phyloP scores from a whole-genome alignment of 306 rosid genomes.

The Ziziphus jujuba region DNA sequence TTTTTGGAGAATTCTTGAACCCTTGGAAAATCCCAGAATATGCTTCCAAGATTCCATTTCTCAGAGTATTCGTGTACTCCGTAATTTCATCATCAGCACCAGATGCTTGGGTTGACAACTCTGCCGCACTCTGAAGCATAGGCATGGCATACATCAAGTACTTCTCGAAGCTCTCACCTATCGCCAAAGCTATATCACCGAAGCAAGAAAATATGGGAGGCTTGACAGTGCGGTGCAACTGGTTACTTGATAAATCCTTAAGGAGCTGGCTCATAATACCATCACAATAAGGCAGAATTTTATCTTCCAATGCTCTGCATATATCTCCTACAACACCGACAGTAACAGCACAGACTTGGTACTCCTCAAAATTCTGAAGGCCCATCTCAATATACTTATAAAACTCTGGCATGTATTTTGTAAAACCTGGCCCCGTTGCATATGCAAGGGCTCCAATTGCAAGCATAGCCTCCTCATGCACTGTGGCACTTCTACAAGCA shows the following conservation, averaged over 20 bases:
- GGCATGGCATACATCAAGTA: slow-evolving; percentile 90
- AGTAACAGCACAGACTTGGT: slow-evolving; percentile 87
- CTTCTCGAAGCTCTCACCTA: slow-evolving; percentile 80
- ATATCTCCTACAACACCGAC: slow-evolving; percentile 97
- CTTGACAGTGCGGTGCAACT: slow-evolving; percentile 86
- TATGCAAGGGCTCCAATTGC: slow-evolving; percentile 95
- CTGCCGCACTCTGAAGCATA: slow-evolving; percentile 86
- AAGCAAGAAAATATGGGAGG: slow-evolving; percentile 89
- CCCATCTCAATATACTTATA: slow-evolving; percentile 76
- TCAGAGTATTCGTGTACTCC: slow-evolving; percentile 76
- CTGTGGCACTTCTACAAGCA: slow-evolving; percentile 88
- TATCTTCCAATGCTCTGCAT: slow-evolving; percentile 87
- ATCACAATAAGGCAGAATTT: slow-evolving; percentile 84
- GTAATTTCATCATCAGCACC: slow-evolving; percentile 81
- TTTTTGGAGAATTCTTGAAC: slow-evolving; percentile 74
- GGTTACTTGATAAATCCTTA: slow-evolving; percentile 81
- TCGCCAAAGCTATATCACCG: slow-evolving; percentile 88
- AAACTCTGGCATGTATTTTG: slow-evolving; percentile 78
- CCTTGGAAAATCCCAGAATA: slow-evolving; percentile 95
- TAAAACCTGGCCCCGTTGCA: slow-evolving; percentile 70
- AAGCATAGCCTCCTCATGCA: slow-evolving; percentile 95
- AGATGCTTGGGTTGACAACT: slow-evolving; percentile 63
- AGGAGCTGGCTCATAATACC: slow-evolving; percentile 91
- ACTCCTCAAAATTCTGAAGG: slow-evolving; percentile 93
- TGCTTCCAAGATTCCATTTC: slow-evolving; percentile 94